phyloP scores from a whole-genome alignment of 164 flowering plant species.

The Vitis rotundifolia region DNA sequence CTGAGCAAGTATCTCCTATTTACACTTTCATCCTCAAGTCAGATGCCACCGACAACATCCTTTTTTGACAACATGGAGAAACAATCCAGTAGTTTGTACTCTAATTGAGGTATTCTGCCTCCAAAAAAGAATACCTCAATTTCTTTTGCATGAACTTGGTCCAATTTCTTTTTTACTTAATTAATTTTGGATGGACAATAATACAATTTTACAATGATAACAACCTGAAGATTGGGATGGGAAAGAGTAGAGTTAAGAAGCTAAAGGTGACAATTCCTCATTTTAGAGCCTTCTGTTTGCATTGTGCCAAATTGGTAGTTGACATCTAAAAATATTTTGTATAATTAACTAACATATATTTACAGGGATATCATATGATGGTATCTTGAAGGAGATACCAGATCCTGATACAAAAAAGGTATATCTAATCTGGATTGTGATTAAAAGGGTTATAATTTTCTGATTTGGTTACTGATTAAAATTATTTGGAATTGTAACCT shows the following conservation, averaged over 20 bases:
- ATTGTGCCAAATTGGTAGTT: no score
- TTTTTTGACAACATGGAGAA: conserved; percentile 83
- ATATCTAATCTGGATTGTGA: background rate
- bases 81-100: conserved; percentile 74
- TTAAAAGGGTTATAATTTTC: background rate
- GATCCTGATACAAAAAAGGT: conserved; percentile 87
- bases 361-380: conserved; percentile 92
- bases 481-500: conserved; percentile 46
- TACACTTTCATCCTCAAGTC: conserved; percentile 75
- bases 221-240: conserved; percentile 99
- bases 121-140: no score
- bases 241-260: conserved; percentile 79
- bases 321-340: no score
- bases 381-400: conserved; percentile 77
- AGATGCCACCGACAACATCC: conserved; percentile 90
- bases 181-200: background rate
- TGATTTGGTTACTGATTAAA: background rate
- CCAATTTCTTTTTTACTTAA: background rate
- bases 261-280: conserved; percentile 56
- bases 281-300: background rate
- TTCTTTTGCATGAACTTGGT: no score
- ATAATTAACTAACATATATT: background rate
- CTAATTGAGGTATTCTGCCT: conserved; percentile 64
- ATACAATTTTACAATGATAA: conserved; percentile 1
- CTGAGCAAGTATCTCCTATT: conserved; percentile 87